Evolutionary conservation across 805 yeast species (phyloP).

Genomic region (Yamadazyma insecticola): DNA sequence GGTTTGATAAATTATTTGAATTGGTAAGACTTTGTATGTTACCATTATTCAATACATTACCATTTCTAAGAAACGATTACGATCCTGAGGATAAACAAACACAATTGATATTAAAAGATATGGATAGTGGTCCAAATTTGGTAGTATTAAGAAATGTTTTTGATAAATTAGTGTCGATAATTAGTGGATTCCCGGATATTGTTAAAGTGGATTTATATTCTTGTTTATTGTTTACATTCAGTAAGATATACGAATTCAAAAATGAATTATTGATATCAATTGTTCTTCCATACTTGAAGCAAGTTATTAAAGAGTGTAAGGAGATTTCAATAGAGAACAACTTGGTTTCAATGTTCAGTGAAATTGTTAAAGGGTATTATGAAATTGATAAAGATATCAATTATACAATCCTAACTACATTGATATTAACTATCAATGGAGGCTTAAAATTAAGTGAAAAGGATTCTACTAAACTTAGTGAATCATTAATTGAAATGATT

Average conservation of each 20-base stretch:
- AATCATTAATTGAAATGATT: conserved; percentile 21
- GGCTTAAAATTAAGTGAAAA: conserved; percentile 20
- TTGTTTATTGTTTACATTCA: conserved; percentile 61
- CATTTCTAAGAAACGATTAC: conserved; percentile 50
- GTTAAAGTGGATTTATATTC: conserved; percentile 69
- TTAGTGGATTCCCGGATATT: conserved; percentile 58
- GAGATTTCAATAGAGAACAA: conserved; percentile 13
- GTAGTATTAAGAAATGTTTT: conserved; percentile 45
- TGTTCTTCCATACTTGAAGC: conserved; percentile 41
- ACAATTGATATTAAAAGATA: conserved; percentile 21
- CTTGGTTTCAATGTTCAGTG: conserved; percentile 23
- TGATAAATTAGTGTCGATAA: conserved; percentile 55
- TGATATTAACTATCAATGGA: conserved; percentile 33
- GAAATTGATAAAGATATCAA: conserved; percentile 12
- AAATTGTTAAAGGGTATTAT: conserved; percentile 16
- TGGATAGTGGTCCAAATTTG: conserved; percentile 34
- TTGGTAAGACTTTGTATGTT: conserved; percentile 64
- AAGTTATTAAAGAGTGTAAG: conserved; percentile 22
- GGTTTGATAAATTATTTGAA: conserved; percentile 80
- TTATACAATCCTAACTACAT: conserved; percentile 28
- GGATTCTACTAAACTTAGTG: conserved; percentile 19
- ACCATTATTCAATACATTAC: conserved; percentile 56
- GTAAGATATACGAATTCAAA: conserved; percentile 46
- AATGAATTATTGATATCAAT: conserved; percentile 42
- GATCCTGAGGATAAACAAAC: conserved; percentile 20